Base-by-base conservation (phyloP, 305 asterid genomes). In the Fraxinus ornus region DNA sequence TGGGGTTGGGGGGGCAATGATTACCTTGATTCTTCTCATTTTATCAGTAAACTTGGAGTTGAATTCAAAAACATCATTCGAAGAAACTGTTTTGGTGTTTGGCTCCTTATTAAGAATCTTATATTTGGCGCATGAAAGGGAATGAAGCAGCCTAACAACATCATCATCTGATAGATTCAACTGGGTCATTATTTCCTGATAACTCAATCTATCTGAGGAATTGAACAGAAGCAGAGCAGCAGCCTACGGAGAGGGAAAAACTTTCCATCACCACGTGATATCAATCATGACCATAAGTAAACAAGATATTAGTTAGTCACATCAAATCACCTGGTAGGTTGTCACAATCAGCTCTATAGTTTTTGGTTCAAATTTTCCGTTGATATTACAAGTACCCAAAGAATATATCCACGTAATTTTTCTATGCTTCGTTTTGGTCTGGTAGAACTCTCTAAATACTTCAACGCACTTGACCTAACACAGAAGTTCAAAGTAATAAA, bases 1-100 rank as follows among this genome's bases (percentile, higher is more conserved):
- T 21, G 70, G 70, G 17, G 75, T 47, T 33, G 12, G 52, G 74
- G 74, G 60, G 70, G 12, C 4, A 75, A 1, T 60, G 26, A 72
- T 6, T 91, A 96, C 99, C 97, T 92, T 97, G 83, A 97, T 97
- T 85, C 98, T 91, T 87, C 97, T 89, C 99, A 94, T 91, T 86
- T 88, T 97, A 89, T 94, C 98, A 0, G 95, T 93, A 89, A 97
- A 97, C 89, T 92, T 93, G 8, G 95, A 89, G 85, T 94, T 97
- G 79, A 93, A 97, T 82, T 91, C 98, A 82, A 94, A 97, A 84
- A 90, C 90, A 82, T 97, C 99, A 4, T 93, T 86, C 4, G 90
- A 88, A 81, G 98, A 88, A 81, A 97, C 90, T 19, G 94, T 92
- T 87, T 91, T 93, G 79, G 97, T 91, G 89, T 82, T 91, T 6